phyloP scores from a whole-genome alignment of 2,329 filamentous ascomycete species.

The Alternaria angustiovoidea region DNA sequence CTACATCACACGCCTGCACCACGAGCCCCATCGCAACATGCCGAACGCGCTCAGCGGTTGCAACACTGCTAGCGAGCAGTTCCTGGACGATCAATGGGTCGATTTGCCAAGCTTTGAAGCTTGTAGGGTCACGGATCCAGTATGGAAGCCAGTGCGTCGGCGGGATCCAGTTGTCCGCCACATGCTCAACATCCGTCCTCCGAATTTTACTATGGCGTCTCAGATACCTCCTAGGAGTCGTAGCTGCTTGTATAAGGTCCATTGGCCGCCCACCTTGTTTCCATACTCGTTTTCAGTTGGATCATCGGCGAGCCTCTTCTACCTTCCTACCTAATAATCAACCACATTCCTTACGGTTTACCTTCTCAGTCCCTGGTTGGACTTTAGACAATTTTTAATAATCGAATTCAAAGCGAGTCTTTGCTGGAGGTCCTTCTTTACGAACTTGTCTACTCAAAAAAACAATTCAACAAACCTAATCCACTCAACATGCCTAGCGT shows the following conservation, averaged over 20 bases:
- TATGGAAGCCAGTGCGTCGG: conserved; percentile 41
- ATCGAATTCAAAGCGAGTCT: conserved; percentile 49
- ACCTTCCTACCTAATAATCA: conserved; percentile 47
- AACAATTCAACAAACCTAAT: conserved; percentile 41
- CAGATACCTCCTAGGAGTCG: conserved; percentile 45
- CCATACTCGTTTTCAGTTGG: conserved; percentile 48
- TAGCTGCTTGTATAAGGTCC: conserved; percentile 47
- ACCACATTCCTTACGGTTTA: conserved; percentile 49
- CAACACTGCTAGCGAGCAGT: conserved; percentile 34
- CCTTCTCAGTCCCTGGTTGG: conserved; percentile 53
- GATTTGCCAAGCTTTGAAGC: conserved; percentile 42
- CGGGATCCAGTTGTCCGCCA: conserved; percentile 45
- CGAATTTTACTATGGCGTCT: conserved; percentile 49
- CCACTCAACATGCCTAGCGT: conserved; percentile 49
- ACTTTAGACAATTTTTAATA: conserved; percentile 49
- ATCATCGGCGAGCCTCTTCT: conserved; percentile 46
- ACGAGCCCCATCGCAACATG: conserved; percentile 34
- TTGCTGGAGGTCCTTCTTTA: conserved; percentile 47
- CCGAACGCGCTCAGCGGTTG: conserved; percentile 38
- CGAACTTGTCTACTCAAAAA: conserved; percentile 22
- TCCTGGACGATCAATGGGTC: conserved; percentile 41
- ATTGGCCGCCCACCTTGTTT: conserved; percentile 50
- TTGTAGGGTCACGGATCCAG: conserved; percentile 42
- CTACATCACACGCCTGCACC: conserved; percentile 47
- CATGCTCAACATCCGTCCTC: conserved; percentile 47